Evolutionary conservation across 78 protist genomes (phyloP).

Genomic region (Cavenderia fasciculata): DNA sequence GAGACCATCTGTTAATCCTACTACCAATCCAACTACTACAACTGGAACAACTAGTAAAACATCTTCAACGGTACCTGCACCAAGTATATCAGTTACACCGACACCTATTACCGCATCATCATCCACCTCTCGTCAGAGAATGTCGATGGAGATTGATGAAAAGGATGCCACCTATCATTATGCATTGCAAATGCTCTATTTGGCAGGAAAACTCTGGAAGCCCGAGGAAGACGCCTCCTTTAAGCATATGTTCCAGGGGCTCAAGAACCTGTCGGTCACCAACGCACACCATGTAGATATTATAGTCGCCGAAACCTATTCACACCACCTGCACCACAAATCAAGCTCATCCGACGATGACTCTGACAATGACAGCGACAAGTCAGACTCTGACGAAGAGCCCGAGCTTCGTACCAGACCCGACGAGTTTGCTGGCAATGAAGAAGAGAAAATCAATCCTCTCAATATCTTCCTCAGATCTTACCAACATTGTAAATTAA

Average conservation of each 20-base stretch:
- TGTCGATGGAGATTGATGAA: constrained; percentile 42
- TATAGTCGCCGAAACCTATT: constrained; percentile 60
- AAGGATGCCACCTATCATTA: constrained; percentile 62
- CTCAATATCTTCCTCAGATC: constrained; percentile 31
- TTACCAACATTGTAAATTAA: constrained; percentile 53
- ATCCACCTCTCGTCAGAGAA: neutral
- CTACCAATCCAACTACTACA: too few relatives aligned
- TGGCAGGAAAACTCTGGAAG: constrained; percentile 77
- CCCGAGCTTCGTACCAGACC: constrained; percentile 69
- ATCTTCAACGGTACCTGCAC: neutral
- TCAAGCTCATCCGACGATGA: neutral
- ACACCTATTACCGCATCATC: constrained; percentile 1
- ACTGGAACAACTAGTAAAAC: neutral
- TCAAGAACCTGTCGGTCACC: constrained; percentile 19
- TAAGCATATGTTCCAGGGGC: constrained; percentile 67
- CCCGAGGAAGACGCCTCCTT: constrained; percentile 42
- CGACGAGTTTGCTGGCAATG: constrained; percentile 40
- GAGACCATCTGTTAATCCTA: neutral
- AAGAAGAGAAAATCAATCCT: constrained; percentile 71
- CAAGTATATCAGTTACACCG: neutral
- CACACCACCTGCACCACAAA: constrained; percentile 59
- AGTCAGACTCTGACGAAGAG: constrained; percentile 51
- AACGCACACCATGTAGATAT: constrained; percentile 56
- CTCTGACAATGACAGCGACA: neutral
- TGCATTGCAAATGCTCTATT: constrained; percentile 56